Base-by-base conservation (phyloP, 148 eudicot species). In the Diospyros kaki region DNA sequence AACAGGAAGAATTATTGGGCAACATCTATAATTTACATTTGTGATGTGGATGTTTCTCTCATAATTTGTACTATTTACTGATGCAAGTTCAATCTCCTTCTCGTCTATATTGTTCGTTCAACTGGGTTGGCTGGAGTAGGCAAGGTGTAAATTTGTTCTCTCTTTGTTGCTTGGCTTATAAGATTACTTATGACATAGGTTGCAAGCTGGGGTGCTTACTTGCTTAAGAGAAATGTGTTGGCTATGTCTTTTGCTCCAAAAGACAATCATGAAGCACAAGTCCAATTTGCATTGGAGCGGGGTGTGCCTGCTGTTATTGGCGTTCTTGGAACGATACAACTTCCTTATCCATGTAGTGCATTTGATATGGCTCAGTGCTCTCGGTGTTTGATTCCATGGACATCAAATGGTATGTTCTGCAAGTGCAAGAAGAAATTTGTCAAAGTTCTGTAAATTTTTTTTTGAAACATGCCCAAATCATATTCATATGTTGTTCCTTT, bases 291-390 rank as follows among this genome's bases (percentile, higher is more conserved):
- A 61, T 71, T 89, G 50, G 97, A 91, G 81, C 80, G 97, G 71
- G 97, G 97, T 69, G 93, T 91, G 38, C 97, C 93, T n/a, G 97
- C 97, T 79, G 80, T 83, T 54, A 91, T 91, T 48, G 97, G 97
- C 71, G 93, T 91, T 69, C 91, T 91, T 81, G 97, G 97, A 69
- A 73, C 86, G 38, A 91, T 89, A 66, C 80, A 62, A 69, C 88
- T 89, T 86, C 91, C 93, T 44, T 91, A 83, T 73, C 97, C 97
- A 72, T 81, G 93, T 14, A 76, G 90, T 80, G 87, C 93, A 44
- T 91, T 91, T 78, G 96, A 91, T 75, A 87, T 91, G 91, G 93
- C 93, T 80, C 95, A 90, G 52, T 91, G 96, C 71, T 91, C 96
- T 42, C 80, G 96, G 66, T 91, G 96, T 77, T 74, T 91, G 8